Conservation (phyloP, 108 stramenopile genomes). For the Craspedostauros australis region DNA sequence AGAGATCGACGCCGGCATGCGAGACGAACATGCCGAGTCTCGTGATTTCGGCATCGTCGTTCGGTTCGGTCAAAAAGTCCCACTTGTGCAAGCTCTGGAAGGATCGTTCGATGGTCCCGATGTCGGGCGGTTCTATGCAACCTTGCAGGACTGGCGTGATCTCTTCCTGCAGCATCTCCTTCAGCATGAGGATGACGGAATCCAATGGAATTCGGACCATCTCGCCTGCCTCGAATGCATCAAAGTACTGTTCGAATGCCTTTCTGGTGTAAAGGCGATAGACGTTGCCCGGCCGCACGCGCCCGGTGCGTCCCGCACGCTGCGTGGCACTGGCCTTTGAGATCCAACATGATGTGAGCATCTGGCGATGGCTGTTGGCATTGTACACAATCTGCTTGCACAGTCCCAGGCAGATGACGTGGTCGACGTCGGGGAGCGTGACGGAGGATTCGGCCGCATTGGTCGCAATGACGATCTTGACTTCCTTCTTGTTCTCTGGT, state of each 20-base stretch:
- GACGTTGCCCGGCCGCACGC: slow-evolving; percentile 84
- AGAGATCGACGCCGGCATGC: slow-evolving; percentile 69
- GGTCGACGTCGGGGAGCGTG: slow-evolving; percentile 93
- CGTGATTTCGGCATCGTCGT: slow-evolving; percentile 67
- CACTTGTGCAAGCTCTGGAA: slow-evolving; percentile 59
- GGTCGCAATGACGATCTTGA: slow-evolving; percentile 93
- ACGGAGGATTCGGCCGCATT: slow-evolving; percentile 97
- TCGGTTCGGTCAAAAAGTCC: slow-evolving; percentile 52
- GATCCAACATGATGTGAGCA: slow-evolving; percentile 85
- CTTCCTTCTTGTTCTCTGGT: slow-evolving; percentile 50
- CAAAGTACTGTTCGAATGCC: slow-evolving; percentile 54
- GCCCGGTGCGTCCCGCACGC: slow-evolving; percentile 91
- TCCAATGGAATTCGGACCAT: slow-evolving; percentile 79
- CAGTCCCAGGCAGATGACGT: slow-evolving; percentile 92
- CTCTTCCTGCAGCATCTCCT: slow-evolving; percentile 63
- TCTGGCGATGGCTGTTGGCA: slow-evolving; percentile 55
- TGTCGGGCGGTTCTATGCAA: slow-evolving; percentile 77
- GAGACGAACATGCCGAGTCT: slow-evolving; percentile 64
- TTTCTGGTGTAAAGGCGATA: slow-evolving; percentile 79
- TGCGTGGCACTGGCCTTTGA: slow-evolving; percentile 86
- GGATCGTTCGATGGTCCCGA: slow-evolving; percentile 65
- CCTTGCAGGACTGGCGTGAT: slow-evolving; percentile 62
- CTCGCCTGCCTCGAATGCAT: slow-evolving; percentile 72
- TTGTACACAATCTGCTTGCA: slow-evolving; percentile 80
- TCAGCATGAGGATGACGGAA: slow-evolving; percentile 59